Evolutionary conservation across 208 protist species (phyloP).

Genomic region (Wallacemonas sp.): DNA sequence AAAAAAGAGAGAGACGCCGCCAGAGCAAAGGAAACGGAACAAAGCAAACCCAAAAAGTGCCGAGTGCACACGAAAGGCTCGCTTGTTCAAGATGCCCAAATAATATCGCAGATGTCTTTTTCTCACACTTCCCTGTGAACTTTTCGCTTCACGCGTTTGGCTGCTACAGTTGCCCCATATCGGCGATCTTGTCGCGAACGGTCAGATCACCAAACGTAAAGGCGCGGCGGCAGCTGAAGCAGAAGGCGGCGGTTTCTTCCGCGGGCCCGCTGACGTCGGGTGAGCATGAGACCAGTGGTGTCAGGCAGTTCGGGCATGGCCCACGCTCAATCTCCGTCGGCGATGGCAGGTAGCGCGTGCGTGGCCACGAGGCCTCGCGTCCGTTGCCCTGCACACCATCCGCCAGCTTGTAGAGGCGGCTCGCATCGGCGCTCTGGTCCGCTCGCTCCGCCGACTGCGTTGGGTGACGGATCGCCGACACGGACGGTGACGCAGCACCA

Average conservation of each 20-base stretch:
- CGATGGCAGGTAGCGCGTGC: slow-evolving; percentile 25
- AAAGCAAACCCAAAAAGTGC: neutral
- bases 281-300: slow-evolving; percentile 43
- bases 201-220: slow-evolving; percentile 75
- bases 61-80: neutral
- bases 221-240: slow-evolving; percentile 74
- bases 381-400: neutral
- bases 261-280: slow-evolving; percentile 16
- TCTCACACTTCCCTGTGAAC: neutral
- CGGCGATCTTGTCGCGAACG: slow-evolving; percentile 22
- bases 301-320: slow-evolving; percentile 70
- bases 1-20: neutral
- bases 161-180: slow-evolving; percentile 14
- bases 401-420: neutral
- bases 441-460: neutral
- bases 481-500: neutral
- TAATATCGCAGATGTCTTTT: too few relatives aligned
- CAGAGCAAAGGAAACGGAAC: slow-evolving; percentile 5
- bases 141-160: too few relatives aligned
- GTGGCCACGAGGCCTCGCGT: slow-evolving; percentile 5
- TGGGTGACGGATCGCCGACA: slow-evolving; percentile 11
- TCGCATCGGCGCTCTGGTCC: slow-evolving; percentile 9
- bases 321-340: slow-evolving; percentile 44
- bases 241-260: slow-evolving; percentile 68
- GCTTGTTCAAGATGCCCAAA: too few relatives aligned